Conservation (phyloP, 148 eudicot species). For the Rhododendron ovatum region DNA sequence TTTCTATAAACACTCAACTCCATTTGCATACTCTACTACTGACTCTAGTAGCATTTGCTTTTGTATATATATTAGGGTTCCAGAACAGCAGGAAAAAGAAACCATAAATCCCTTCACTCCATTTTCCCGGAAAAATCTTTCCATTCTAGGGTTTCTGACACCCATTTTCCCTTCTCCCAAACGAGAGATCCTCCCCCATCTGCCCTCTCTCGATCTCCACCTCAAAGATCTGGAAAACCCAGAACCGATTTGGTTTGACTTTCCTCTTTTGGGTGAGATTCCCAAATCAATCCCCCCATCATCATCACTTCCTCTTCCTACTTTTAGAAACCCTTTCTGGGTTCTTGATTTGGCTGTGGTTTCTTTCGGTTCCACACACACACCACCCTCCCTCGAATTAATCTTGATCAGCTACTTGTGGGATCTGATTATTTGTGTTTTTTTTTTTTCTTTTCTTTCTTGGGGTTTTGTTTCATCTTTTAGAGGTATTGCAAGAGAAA, state of each 20-base stretch:
- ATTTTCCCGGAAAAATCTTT: conserved; percentile 2
- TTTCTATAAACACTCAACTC: not conserved
- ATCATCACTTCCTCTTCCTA: not conserved
- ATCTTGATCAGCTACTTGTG: not conserved
- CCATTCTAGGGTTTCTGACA: conserved; percentile 29
- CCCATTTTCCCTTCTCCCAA: not conserved
- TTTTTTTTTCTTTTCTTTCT: not conserved
- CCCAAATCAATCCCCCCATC: not conserved
- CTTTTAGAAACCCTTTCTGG: conserved; percentile 5
- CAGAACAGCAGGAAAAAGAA: not conserved
- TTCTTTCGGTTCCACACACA: not conserved
- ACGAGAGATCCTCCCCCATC: not conserved
- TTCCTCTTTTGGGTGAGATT: conserved; percentile 8
- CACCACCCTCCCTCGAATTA: too few relatives aligned
- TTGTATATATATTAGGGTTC: not conserved
- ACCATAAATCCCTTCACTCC: not conserved
- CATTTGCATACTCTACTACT: not conserved
- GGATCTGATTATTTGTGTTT: not conserved
- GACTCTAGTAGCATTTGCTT: not conserved
- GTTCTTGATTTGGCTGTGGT: not conserved
- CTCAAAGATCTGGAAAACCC: conserved; percentile 11
- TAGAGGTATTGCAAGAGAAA: not conserved
- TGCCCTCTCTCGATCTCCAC: not conserved
- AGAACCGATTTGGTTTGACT: conserved; percentile 10
- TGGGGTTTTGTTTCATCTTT: not conserved